Conservation (phyloP, 495 filamentous ascomycete species). For the Penicillium cinerascens region DNA sequence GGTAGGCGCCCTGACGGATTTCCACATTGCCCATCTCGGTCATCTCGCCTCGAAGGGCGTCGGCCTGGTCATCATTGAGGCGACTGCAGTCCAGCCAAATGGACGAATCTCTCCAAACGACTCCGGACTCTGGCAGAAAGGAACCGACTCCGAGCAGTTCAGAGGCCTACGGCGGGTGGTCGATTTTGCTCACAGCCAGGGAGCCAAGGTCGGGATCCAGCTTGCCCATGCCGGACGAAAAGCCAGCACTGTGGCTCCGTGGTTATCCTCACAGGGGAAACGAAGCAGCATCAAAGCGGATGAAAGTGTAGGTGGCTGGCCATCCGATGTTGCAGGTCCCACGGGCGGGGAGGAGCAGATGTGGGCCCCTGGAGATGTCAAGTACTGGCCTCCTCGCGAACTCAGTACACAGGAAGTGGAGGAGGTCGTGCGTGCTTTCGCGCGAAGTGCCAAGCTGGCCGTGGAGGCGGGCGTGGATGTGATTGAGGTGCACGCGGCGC, state of each 20-base stretch:
- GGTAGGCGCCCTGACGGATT: slow-evolving; percentile 66
- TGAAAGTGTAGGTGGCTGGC: slow-evolving; percentile 63
- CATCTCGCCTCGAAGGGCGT: slow-evolving; percentile 61
- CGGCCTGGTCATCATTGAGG: slow-evolving; percentile 65
- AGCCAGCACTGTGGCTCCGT: slow-evolving; percentile 60
- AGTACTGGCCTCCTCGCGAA: slow-evolving; percentile 36
- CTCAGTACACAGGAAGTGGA: slow-evolving; percentile 55
- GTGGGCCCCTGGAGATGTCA: slow-evolving; percentile 36
- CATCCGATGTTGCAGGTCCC: slow-evolving; percentile 60
- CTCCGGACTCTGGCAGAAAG: slow-evolving; percentile 64
- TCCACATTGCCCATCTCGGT: slow-evolving; percentile 64
- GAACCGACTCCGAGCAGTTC: slow-evolving; percentile 51
- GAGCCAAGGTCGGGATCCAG: slow-evolving; percentile 67
- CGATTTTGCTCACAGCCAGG: slow-evolving; percentile 59
- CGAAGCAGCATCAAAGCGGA: slow-evolving; percentile 41
- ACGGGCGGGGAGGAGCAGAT: slow-evolving; percentile 47
- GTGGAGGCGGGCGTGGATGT: slow-evolving; percentile 65
- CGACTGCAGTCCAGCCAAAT: slow-evolving; percentile 61
- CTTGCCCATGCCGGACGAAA: slow-evolving; percentile 74
- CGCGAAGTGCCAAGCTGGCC: slow-evolving; percentile 54
- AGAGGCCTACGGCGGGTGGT: slow-evolving; percentile 57
- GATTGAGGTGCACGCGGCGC: slow-evolving; percentile 58
- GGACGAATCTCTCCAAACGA: slow-evolving; percentile 72
- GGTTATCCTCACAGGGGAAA: slow-evolving; percentile 39
- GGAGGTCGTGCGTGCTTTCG: slow-evolving; percentile 58